Evolutionary conservation across 116 monocot genomes (phyloP).

Genomic region (Posidonia oceanica): DNA sequence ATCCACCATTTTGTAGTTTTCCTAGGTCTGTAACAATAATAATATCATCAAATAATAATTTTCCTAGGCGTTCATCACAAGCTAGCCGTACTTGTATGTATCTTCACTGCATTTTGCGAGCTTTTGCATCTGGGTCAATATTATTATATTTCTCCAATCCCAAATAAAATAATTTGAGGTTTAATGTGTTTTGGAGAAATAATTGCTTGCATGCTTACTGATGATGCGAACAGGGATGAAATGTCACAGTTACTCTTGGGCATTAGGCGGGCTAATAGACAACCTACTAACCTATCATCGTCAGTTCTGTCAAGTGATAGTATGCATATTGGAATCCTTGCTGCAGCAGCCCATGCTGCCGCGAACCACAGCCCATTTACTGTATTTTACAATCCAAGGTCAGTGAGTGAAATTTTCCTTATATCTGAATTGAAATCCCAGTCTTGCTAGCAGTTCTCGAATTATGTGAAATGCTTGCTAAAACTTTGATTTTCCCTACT

Average conservation of each 20-base stretch:
- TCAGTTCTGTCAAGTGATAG: constrained; percentile 77
- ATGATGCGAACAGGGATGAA: constrained; percentile 39
- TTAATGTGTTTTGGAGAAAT: no score
- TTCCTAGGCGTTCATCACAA: no score
- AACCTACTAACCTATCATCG: constrained; percentile 62
- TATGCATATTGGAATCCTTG: constrained; percentile 82
- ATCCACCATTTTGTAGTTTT: background rate
- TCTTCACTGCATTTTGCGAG: no score
- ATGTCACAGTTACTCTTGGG: constrained; percentile 67
- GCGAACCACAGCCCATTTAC: constrained; percentile 65
- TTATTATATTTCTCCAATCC: no score
- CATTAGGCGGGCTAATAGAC: constrained; percentile 69
- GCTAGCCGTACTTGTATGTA: no score
- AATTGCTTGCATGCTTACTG: no score
- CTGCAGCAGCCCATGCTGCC: constrained; percentile 81
- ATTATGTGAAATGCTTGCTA: no score
- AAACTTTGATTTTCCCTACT: background rate
- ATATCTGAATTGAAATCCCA: no score
- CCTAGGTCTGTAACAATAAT: no score
- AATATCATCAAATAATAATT: no score
- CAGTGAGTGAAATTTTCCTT: background rate
- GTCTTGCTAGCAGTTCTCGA: background rate
- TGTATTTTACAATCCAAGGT: constrained; percentile 84
- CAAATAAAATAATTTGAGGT: no score
- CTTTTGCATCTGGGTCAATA: no score